phyloP scores from a whole-genome alignment of 352 stramenopile genomes.

The Globisporangium uncinulatum region DNA sequence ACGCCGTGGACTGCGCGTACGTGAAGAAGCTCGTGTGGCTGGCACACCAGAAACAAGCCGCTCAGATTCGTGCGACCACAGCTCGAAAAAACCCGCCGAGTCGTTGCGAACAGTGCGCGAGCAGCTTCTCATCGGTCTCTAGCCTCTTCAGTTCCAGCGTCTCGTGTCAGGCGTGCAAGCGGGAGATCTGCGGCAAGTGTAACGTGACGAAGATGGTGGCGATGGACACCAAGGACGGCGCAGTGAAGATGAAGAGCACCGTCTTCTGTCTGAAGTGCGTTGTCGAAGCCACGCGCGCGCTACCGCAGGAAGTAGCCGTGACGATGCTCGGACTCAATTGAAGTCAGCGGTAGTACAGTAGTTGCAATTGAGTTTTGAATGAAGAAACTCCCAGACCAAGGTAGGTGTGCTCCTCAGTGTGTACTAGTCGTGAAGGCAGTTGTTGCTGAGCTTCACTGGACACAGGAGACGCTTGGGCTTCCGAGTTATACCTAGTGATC shows the following conservation, averaged over 20 bases:
- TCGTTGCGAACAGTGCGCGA: conserved; percentile 14
- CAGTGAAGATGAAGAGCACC: conserved; percentile 23
- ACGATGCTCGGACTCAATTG: too few relatives aligned
- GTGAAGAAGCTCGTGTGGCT: conserved; percentile 61
- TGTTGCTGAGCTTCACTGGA: too few relatives aligned
- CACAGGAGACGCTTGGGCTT: too few relatives aligned
- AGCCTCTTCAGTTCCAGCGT: conserved; percentile 5
- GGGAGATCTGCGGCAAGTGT: conserved; percentile 42
- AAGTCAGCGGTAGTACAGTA: too few relatives aligned
- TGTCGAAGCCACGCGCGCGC: conserved; percentile 23
- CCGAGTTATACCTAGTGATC: too few relatives aligned
- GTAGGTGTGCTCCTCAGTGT: too few relatives aligned
- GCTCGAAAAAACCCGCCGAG: too few relatives aligned
- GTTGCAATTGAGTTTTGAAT: too few relatives aligned
- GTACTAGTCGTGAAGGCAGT: too few relatives aligned
- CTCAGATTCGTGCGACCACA: too few relatives aligned
- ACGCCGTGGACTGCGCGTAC: conserved; percentile 45
- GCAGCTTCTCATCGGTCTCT: conserved; percentile 14
- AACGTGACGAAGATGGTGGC: conserved; percentile 51
- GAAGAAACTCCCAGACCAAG: too few relatives aligned
- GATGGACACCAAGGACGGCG: conserved; percentile 44
- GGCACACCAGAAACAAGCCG: conserved; percentile 26
- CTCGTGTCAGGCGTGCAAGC: conserved; percentile 38
- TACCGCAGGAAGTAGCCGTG: too few relatives aligned
- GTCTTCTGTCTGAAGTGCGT: conserved; percentile 41